Evolutionary conservation across 78 protist genomes (phyloP).

Genomic region (Dictyostelium brefeldianum): DNA sequence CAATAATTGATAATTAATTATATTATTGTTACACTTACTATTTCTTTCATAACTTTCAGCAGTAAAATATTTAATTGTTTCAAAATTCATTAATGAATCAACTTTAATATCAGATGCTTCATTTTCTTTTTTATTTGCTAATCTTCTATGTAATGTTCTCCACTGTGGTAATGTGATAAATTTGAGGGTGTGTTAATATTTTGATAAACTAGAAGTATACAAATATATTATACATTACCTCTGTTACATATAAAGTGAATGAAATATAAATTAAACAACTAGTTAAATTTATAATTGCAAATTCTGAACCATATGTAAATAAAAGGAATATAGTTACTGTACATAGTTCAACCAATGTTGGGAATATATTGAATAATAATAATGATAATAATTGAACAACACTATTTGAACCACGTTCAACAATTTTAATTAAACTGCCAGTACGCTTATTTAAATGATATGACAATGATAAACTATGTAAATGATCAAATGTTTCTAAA

Average conservation of each 20-base stretch:
- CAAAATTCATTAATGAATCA: conserved; percentile 84
- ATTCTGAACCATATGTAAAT: conserved; percentile 61
- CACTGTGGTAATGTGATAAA: conserved; percentile 25
- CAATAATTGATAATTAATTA: neutral
- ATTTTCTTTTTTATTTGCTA: conserved; percentile 87
- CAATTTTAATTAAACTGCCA: conserved; percentile 88
- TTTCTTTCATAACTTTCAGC: conserved; percentile 86
- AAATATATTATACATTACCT: neutral
- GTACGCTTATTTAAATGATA: conserved; percentile 94
- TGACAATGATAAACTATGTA: conserved; percentile 84
- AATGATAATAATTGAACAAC: conserved; percentile 80
- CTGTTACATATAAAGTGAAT: conserved; percentile 89
- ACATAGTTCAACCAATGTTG: conserved; percentile 92
- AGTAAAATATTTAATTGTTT: conserved; percentile 93
- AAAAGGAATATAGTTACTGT: conserved; percentile 87
- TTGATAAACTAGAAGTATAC: too few species aligned
- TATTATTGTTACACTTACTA: neutral
- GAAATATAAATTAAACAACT: conserved; percentile 86
- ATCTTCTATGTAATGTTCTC: conserved; percentile 89
- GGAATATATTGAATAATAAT: conserved; percentile 91
- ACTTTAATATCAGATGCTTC: conserved; percentile 60
- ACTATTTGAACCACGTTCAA: conserved; percentile 94
- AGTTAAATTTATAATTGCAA: conserved; percentile 65
- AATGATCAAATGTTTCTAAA: conserved; percentile 65
- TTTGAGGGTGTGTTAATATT: too few species aligned